Evolutionary conservation across 441 rosid species (phyloP).

Genomic region (Populus hybrid): DNA sequence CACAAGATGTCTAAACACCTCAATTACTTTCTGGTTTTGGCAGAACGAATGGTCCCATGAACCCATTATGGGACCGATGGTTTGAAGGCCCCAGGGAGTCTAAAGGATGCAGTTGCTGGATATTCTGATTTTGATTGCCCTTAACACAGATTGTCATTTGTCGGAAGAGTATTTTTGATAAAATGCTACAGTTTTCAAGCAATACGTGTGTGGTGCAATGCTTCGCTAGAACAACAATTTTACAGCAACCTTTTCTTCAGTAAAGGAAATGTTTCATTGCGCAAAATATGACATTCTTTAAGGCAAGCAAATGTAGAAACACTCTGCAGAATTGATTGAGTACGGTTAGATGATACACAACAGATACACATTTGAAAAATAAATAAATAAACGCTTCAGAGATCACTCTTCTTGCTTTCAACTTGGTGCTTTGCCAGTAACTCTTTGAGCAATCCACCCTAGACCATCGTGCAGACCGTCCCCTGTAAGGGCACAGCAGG

Average conservation of each 20-base stretch:
- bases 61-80: slow-evolving; percentile 79
- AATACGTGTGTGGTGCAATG: slow-evolving; percentile 12
- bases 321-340: slow-evolving; percentile 5
- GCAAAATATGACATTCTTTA: slow-evolving; percentile 24
- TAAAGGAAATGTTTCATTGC: slow-evolving; percentile 35
- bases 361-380: slow-evolving; percentile 9
- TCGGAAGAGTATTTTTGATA: slow-evolving; percentile 9
- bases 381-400: background rate
- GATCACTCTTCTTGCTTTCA: slow-evolving; percentile 22
- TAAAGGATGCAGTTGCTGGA: slow-evolving; percentile 71
- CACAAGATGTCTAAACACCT: background rate
- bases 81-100: slow-evolving; percentile 70
- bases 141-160: slow-evolving; percentile 3
- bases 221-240: slow-evolving; percentile 16
- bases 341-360: slow-evolving; percentile 30
- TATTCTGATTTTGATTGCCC: slow-evolving; percentile 43
- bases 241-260: slow-evolving; percentile 22
- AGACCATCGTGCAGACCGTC: slow-evolving; percentile 88
- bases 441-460: slow-evolving; percentile 90
- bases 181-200: slow-evolving; percentile 7
- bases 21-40: slow-evolving; percentile 3
- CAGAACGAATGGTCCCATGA: slow-evolving; percentile 72
- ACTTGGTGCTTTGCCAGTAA: slow-evolving; percentile 71
- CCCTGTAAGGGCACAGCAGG: slow-evolving; percentile 86
- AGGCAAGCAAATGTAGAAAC: slow-evolving; percentile 9